Conservation (phyloP, 1,139 yeast genomes). For the Pichia sp. region DNA sequence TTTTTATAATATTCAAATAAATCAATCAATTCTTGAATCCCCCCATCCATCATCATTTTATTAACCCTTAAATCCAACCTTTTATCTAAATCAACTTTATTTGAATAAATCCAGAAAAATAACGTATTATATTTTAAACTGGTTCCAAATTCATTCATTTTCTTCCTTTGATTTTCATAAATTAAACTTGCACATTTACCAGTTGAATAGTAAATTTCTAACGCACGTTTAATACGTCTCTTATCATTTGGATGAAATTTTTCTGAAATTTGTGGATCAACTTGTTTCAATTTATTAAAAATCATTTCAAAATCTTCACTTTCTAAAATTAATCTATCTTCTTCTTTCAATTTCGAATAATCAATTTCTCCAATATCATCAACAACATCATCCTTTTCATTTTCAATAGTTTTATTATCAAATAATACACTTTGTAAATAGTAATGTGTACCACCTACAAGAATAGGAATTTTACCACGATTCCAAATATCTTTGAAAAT, state of each 20-base stretch:
- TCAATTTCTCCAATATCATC: constrained; percentile 21
- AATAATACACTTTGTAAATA: constrained; percentile 76
- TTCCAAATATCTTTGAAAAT: constrained; percentile 57
- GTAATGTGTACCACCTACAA: constrained; percentile 96
- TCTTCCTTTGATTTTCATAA: constrained; percentile 53
- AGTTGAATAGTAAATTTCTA: constrained; percentile 70
- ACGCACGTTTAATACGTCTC: constrained; percentile 69
- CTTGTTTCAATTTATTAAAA: constrained; percentile 39
- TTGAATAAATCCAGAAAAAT: constrained; percentile 79
- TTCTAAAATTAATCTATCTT: constrained; percentile 38
- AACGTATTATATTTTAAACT: constrained; percentile 60
- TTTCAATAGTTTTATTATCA: constrained; percentile 51
- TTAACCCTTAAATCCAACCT: constrained; percentile 79
- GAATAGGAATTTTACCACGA: constrained; percentile 71
- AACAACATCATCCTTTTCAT: constrained; percentile 23
- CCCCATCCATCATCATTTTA: constrained; percentile 67
- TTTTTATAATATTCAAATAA: constrained; percentile 41
- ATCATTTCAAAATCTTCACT: constrained; percentile 37
- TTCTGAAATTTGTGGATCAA: constrained; percentile 68
- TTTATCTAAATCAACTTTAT: constrained; percentile 48
- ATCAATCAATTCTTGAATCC: constrained; percentile 58
- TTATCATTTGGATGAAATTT: constrained; percentile 92
- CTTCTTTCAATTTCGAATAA: constrained; percentile 31
- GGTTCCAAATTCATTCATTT: constrained; percentile 32
- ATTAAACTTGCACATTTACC: constrained; percentile 65